Conservation (phyloP, 192 early-diverging fungal genomes). For the Umbelopsis sp. region DNA sequence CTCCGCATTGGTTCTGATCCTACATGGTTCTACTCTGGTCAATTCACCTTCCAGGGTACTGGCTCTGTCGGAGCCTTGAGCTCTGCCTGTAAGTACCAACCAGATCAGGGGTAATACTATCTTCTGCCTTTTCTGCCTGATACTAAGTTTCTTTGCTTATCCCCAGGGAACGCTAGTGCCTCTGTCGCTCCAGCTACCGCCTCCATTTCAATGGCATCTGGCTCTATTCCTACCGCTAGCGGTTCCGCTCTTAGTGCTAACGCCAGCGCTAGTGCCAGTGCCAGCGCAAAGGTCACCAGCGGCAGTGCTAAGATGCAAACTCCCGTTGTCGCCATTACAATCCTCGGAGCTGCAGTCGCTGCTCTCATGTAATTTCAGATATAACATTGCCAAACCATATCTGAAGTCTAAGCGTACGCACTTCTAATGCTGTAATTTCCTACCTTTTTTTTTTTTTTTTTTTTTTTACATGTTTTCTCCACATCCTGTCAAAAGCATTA, state of each 20-base stretch:
- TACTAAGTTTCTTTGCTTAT: background rate
- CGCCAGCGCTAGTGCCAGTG: slow-evolving; percentile 15
- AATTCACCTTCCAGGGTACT: slow-evolving; percentile 33
- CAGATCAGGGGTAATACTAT: background rate
- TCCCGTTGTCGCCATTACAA: slow-evolving; percentile 8
- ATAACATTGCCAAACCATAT: background rate
- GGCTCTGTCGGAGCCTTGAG: slow-evolving; percentile 23
- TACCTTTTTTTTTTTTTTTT: too few species aligned
- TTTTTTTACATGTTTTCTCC: background rate
- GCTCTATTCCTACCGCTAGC: background rate
- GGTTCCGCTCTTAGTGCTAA: background rate
- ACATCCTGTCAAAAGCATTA: background rate
- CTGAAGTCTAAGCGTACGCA: background rate
- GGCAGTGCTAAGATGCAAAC: background rate
- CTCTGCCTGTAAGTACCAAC: slow-evolving; percentile 20
- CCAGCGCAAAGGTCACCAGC: background rate
- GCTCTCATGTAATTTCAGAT: slow-evolving; percentile 18
- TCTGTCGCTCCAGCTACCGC: slow-evolving; percentile 10
- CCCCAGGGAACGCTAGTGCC: background rate
- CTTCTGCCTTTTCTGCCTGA: background rate
- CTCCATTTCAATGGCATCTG: background rate
- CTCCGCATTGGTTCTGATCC: slow-evolving; percentile 30
- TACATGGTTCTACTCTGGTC: slow-evolving; percentile 36
- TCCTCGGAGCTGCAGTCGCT: slow-evolving; percentile 24
- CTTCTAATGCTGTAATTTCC: background rate